Evolutionary conservation across 371 early-diverging fungal species (phyloP), one percentile per base, ranked within the genome.

Genomic region (Lichtheimia hyalospora): DNA sequence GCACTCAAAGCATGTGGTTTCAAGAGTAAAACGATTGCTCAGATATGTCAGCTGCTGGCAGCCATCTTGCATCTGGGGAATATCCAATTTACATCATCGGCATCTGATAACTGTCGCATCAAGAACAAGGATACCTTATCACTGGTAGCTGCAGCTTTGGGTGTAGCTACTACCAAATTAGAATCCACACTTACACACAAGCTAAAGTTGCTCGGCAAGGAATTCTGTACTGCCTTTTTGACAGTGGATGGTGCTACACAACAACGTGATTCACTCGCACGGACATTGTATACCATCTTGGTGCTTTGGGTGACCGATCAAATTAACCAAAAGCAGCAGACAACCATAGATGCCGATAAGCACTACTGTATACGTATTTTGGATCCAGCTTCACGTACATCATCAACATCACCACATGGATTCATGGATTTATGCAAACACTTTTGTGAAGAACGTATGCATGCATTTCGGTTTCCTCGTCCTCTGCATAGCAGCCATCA

Each of bases 401-500:
- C 65, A 46, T 71, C 56, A 57, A 85, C 79, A 68, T 34, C 21
- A 15, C 58, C 52, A 43, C 44, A 56, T 13, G 83, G 79, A 1
- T 87, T 94, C 67, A 86, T 92, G 60, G 89, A 94, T 46, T 77
- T 96, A 52, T 83, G 92, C 42, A 79, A 85, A 62, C 96, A 96
- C 72, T 96, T 90, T 70, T 84, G 89, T 15, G 88, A 88, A 53
- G 96, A 95, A 70, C 79, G 89, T n/a, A 70, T 94, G n/a, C 85
- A 83, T 43, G 81, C 85, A 49, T 92, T 68, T 41, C 13, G 42
- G 5, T 34, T 34, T 34, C 34, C 34, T 8, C 34, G 34, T 34
- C 34, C 34, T 8, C 10, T 34, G 0, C 6, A 34, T 34, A 34
- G 5, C 34, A 34, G 8, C 34, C 6, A 10, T 10, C 50, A 28